phyloP scores from a whole-genome alignment of 352 stramenopile genomes.

The Detonula confervacea region DNA sequence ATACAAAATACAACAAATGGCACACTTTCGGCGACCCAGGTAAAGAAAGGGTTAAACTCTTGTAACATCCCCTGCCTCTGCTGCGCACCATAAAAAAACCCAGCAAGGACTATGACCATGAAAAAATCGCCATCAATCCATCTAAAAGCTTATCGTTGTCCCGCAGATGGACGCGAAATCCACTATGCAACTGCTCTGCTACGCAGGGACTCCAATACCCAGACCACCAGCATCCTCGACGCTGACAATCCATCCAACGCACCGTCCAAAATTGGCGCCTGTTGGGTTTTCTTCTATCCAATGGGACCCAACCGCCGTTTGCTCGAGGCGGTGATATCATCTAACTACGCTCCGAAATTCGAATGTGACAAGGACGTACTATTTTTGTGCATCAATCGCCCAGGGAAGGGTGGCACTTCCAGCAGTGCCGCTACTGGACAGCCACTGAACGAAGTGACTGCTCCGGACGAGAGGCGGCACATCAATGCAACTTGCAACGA shows the following conservation, averaged over 20 bases:
- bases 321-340: constrained; percentile 33
- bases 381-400: constrained; percentile 54
- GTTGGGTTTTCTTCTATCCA: constrained; percentile 54
- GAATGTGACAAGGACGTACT: constrained; percentile 32
- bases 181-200: constrained; percentile 41
- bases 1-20: too few species aligned
- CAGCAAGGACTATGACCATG: too few species aligned
- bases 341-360: constrained; percentile 39
- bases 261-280: constrained; percentile 3
- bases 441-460: not conserved
- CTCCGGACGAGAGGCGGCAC: constrained; percentile 20
- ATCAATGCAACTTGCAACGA: constrained; percentile 34
- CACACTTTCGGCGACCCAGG: too few species aligned
- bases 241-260: not conserved
- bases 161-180: constrained; percentile 35
- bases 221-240: not conserved
- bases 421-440: not conserved
- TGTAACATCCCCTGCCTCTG: too few species aligned
- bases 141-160: constrained; percentile 26
- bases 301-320: constrained; percentile 43
- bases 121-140: constrained; percentile 14
- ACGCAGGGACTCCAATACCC: constrained; percentile 1
- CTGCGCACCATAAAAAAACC: too few species aligned
- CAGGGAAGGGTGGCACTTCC: constrained; percentile 36
- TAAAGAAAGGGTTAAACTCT: too few species aligned